Conservation (phyloP, 2,329 filamentous ascomycete species). For the Fusarium albidum region DNA sequence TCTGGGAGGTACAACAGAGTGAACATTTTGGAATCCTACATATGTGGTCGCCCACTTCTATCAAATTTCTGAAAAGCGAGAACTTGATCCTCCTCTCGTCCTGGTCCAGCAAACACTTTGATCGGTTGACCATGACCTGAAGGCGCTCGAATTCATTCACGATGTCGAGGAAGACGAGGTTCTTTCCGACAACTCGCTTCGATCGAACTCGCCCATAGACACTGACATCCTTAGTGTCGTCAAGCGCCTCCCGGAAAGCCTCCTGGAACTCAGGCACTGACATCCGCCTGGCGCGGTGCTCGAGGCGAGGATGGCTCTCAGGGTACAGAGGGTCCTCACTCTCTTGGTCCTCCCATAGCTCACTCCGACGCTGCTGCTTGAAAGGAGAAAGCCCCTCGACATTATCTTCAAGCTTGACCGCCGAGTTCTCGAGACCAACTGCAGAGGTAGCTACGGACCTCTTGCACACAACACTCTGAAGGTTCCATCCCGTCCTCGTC, state of each 20-base stretch:
- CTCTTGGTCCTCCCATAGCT: constrained; percentile 44
- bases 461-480: constrained; percentile 4
- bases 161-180: constrained; percentile 86
- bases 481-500: constrained; percentile 19
- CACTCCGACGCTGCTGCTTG: constrained; percentile 46
- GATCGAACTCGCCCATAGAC: constrained; percentile 73
- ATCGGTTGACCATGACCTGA: constrained; percentile 79
- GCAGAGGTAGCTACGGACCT: constrained; percentile 37
- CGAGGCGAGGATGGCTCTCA: constrained; percentile 48
- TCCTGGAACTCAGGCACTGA: constrained; percentile 48
- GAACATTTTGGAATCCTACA: constrained; percentile 62
- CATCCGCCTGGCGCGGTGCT: constrained; percentile 38
- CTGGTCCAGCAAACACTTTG: constrained; percentile 51
- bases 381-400: constrained; percentile 45
- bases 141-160: constrained; percentile 74
- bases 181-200: constrained; percentile 75
- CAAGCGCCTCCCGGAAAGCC: constrained; percentile 38
- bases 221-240: constrained; percentile 40
- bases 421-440: constrained; percentile 5
- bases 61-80: constrained; percentile 68
- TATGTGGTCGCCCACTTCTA: constrained; percentile 84
- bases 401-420: constrained; percentile 25
- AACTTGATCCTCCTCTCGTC: constrained; percentile 54
- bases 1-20: constrained; percentile 25
- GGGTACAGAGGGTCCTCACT: constrained; percentile 47